Conservation (phyloP, 441 rosid species). For the Cnidoscolus chayamansa region DNA sequence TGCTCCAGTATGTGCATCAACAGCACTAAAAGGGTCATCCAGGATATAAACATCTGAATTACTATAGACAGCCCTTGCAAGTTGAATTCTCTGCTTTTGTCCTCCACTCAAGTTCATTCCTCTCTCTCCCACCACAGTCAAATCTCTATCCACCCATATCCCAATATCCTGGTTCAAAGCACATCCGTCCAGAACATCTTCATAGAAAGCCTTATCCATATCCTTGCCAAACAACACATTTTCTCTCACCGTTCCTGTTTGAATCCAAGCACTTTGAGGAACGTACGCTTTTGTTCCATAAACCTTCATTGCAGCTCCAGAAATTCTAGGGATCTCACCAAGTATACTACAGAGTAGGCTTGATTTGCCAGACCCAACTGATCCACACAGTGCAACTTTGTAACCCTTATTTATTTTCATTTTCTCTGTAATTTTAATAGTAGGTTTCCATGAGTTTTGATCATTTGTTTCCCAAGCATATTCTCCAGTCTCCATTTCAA, state of each 20-base stretch:
- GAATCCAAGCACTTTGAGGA: conserved; percentile 71
- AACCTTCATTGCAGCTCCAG: conserved; percentile 42
- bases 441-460: conserved; percentile 26
- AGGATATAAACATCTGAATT: conserved; percentile 63
- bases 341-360: conserved; percentile 55
- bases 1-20: conserved; percentile 67
- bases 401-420: conserved; percentile 43
- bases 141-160: conserved; percentile 45
- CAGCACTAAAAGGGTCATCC: conserved; percentile 82
- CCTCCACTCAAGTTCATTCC: conserved; percentile 75
- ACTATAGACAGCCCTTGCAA: conserved; percentile 61
- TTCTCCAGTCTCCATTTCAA: conserved; percentile 45
- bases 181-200: conserved; percentile 48
- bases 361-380: conserved; percentile 63
- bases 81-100: conserved; percentile 69
- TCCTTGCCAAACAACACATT: conserved; percentile 54
- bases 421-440: conserved; percentile 37
- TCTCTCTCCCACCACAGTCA: conserved; percentile 52
- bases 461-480: conserved; percentile 45
- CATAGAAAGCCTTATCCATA: conserved; percentile 37
- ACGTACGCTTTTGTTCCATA: conserved; percentile 57
- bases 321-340: conserved; percentile 55
- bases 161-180: conserved; percentile 49
- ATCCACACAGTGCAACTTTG: conserved; percentile 60
- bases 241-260: conserved; percentile 56